Evolutionary conservation across 345 rosid species (phyloP).

Genomic region (Dovyalis caffra): DNA sequence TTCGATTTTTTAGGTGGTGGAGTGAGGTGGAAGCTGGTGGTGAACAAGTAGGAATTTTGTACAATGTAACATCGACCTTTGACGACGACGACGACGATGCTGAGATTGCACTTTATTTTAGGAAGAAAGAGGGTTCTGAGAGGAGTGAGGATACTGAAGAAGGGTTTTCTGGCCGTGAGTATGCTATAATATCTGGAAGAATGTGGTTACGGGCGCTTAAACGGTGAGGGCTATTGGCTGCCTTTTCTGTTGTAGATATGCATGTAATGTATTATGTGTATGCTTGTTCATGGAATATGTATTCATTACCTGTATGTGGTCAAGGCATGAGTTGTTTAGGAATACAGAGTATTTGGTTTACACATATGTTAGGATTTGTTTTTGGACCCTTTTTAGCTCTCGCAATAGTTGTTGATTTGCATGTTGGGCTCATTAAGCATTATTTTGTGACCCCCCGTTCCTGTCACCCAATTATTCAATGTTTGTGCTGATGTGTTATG

Average conservation of each 20-base stretch:
- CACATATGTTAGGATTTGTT: too few species aligned
- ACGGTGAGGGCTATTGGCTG: conserved; percentile 11
- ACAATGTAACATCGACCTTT: conserved; percentile 4
- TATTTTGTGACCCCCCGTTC: too few species aligned
- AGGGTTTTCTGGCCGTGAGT: conserved; percentile 10
- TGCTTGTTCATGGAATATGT: background rate
- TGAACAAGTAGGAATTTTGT: conserved; percentile 14
- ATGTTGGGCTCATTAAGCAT: too few species aligned
- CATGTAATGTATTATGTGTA: background rate
- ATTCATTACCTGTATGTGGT: background rate
- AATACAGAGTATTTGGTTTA: too few species aligned
- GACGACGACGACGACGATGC: conserved; percentile 1
- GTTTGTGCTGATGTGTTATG: too few species aligned
- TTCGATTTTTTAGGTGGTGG: conserved; percentile 23
- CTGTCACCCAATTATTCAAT: too few species aligned
- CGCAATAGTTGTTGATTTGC: too few species aligned
- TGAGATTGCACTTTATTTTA: conserved; percentile 6
- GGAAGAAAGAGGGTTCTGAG: background rate
- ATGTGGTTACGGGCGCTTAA: conserved; percentile 30
- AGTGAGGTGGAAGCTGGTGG: background rate
- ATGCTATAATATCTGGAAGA: conserved; percentile 19
- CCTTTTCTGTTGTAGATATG: background rate
- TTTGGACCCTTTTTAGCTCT: too few species aligned
- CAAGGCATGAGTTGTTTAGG: too few species aligned
- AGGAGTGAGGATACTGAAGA: background rate